Conservation (phyloP, 2,329 filamentous ascomycete genomes). For the Xylariaceae sp. region DNA sequence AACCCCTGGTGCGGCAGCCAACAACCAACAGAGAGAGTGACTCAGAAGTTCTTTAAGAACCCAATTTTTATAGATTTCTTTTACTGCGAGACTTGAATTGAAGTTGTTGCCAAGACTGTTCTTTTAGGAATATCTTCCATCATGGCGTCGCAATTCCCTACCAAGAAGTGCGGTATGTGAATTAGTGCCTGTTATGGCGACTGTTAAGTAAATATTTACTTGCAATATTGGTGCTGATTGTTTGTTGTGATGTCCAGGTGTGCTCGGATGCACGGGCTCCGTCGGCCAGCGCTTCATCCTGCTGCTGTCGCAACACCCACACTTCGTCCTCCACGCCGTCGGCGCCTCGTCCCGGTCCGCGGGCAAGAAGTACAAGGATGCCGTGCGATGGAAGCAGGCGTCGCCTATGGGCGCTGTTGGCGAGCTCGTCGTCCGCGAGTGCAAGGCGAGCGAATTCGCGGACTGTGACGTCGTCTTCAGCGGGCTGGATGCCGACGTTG, state of each 20-base stretch:
- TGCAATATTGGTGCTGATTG: no score
- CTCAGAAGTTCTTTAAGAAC: no score
- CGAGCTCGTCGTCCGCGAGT: slow-evolving; percentile 79
- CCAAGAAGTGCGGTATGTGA: slow-evolving; percentile 54
- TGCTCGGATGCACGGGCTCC: slow-evolving; percentile 87
- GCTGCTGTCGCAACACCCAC: slow-evolving; percentile 79
- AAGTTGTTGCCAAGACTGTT: neutral
- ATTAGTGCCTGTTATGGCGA: no score
- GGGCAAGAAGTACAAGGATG: slow-evolving; percentile 91
- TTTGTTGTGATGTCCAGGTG: slow-evolving; percentile 38
- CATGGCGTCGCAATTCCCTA: slow-evolving; percentile 41
- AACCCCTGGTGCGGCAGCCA: no score
- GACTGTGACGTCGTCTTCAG: slow-evolving; percentile 94
- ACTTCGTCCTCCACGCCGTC: slow-evolving; percentile 79
- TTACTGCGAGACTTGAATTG: neutral
- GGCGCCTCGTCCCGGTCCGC: slow-evolving; percentile 85
- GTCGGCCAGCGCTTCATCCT: slow-evolving; percentile 95
- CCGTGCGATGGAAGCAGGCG: slow-evolving; percentile 91
- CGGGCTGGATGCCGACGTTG: slow-evolving; percentile 86
- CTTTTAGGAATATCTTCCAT: neutral
- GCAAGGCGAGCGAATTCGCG: slow-evolving; percentile 72
- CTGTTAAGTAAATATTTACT: no score
- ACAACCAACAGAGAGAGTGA: no score
- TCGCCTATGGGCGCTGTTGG: slow-evolving; percentile 74
- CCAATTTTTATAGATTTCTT: neutral